These are phyloP conservation scores for Fusarium lateritium DNA, from an alignment of 2,329 filamentous ascomycete genomes.

Conservation along the genomic window DNA sequence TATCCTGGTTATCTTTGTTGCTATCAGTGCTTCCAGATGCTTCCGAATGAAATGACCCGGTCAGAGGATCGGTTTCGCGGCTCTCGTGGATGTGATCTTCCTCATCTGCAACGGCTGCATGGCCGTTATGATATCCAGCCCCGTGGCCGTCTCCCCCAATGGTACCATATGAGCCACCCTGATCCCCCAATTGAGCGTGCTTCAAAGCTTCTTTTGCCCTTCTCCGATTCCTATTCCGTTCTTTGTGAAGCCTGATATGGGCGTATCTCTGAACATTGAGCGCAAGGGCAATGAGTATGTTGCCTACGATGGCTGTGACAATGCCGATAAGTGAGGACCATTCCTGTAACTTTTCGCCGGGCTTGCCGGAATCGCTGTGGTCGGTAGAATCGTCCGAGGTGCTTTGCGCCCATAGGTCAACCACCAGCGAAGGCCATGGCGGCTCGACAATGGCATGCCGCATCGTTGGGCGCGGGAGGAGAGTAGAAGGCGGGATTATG, in stretches of 20 bases:
- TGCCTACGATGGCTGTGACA: conserved; percentile 90
- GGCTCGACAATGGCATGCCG: conserved; percentile 44
- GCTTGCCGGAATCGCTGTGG: conserved; percentile 49
- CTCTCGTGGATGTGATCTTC: conserved; percentile 56
- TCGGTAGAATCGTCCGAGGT: conserved; percentile 33
- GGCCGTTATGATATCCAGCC: conserved; percentile 44
- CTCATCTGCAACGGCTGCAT: conserved; percentile 32
- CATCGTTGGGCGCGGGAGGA: conserved; percentile 47
- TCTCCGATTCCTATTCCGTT: conserved; percentile 72
- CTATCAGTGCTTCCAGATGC: conserved; percentile 45
- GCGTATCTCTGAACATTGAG: conserved; percentile 98
- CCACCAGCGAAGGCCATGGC: conserved; percentile 43
- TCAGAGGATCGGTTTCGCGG: conserved; percentile 67
- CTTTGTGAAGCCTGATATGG: conserved; percentile 85
- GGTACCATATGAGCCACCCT: conserved; percentile 55
- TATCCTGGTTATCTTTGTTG: conserved; percentile 50
- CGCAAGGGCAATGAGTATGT: conserved; percentile 93
- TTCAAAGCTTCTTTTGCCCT: conserved; percentile 69
- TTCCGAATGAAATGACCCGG: conserved; percentile 64
- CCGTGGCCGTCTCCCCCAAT: conserved; percentile 42
- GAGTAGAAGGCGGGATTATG: conserved; percentile 27
- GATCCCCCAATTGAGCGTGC: conserved; percentile 55
- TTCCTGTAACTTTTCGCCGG: conserved; percentile 68
- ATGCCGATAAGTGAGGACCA: conserved; percentile 98
- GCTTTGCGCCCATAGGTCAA: conserved; percentile 34